phyloP scores from a whole-genome alignment of 257 asterid species.

The Solanum lignicaule region DNA sequence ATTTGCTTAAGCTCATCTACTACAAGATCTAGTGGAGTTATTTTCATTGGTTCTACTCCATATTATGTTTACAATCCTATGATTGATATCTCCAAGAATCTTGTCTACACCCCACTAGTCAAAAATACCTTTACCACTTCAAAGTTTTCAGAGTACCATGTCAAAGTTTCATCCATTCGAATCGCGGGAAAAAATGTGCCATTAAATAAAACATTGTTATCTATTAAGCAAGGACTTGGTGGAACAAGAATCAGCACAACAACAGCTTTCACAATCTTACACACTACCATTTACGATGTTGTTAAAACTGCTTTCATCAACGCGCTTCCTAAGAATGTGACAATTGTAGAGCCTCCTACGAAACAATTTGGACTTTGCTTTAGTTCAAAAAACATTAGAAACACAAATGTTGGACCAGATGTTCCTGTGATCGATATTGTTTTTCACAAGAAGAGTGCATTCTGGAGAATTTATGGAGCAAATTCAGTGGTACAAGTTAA shows the following conservation, averaged over 20 bases:
- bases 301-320: constrained; percentile 1
- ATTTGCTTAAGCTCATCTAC: constrained; percentile 5
- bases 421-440: constrained; percentile 19
- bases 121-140: no score
- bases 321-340: not conserved
- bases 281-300: constrained; percentile 8
- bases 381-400: not conserved
- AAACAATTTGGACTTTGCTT: constrained; percentile 11
- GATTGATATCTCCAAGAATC: not conserved
- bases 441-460: constrained; percentile 1
- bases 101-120: not conserved
- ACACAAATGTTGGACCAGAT: not conserved
- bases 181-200: not conserved
- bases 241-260: constrained; percentile 9
- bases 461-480: constrained; percentile 32
- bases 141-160: not conserved
- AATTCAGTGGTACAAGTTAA: constrained; percentile 32
- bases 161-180: not conserved
- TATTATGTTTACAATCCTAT: not conserved
- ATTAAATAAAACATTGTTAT: not conserved
- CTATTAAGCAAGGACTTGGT: not conserved
- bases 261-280: constrained; percentile 4
- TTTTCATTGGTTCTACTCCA: not conserved
- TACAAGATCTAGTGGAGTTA: not conserved
- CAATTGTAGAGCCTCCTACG: constrained; percentile 1